Evolutionary conservation across 495 filamentous ascomycete genomes (phyloP).

Genomic region (Penicillium antarcticum): DNA sequence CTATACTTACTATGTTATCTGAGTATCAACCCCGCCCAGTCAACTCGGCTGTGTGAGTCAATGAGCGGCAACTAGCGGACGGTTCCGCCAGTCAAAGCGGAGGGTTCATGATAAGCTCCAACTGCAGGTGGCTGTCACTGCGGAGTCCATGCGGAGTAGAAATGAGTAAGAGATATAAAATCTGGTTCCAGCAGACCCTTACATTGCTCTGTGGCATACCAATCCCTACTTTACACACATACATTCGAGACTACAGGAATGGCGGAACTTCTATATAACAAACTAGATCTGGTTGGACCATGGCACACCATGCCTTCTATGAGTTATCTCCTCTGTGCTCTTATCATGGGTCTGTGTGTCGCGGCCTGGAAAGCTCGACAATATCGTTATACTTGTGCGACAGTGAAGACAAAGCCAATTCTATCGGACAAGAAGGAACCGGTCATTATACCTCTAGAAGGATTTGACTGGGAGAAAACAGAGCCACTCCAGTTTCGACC

Average conservation of each 20-base stretch:
- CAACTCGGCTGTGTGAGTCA: neutral
- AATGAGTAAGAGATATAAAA: too few species aligned
- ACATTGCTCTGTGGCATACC: neutral
- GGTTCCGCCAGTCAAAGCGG: conserved; percentile 6
- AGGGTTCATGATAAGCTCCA: neutral
- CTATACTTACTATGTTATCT: neutral
- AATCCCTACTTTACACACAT: neutral
- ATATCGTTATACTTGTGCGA: neutral
- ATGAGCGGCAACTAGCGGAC: conserved; percentile 2
- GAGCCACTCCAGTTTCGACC: conserved; percentile 60
- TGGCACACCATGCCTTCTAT: neutral
- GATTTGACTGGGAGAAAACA: conserved; percentile 60
- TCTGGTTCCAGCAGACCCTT: too few species aligned
- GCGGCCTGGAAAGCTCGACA: neutral
- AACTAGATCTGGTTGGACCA: neutral
- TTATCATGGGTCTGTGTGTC: neutral
- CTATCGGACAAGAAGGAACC: conserved; percentile 8
- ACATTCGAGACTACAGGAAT: neutral
- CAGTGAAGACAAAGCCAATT: neutral
- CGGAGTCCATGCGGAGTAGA: conserved; percentile 8
- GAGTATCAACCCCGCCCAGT: neutral
- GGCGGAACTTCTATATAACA: neutral
- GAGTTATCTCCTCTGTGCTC: neutral
- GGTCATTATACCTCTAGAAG: conserved; percentile 49
- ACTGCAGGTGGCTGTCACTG: neutral